phyloP scores from a whole-genome alignment of 805 yeast species.

The Saturnispora kantuleensis region DNA sequence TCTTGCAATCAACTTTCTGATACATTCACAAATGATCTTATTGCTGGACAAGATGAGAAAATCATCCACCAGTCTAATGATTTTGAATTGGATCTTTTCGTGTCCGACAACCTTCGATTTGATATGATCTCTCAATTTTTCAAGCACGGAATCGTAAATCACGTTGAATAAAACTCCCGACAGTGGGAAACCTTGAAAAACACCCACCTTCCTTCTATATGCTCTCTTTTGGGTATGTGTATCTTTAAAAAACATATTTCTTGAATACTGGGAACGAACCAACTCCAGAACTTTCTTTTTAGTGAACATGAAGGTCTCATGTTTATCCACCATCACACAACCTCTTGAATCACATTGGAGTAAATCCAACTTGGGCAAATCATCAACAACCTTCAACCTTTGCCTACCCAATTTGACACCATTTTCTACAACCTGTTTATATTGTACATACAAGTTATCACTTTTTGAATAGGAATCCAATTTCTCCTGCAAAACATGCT shows the following conservation, averaged over 20 bases:
- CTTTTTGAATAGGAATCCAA: constrained; percentile 16
- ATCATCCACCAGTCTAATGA: constrained; percentile 76
- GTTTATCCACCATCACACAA: constrained; percentile 7
- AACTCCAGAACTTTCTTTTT: constrained; percentile 36
- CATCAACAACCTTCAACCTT: constrained; percentile 8
- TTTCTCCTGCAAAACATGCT: constrained; percentile 11
- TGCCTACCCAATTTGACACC: background rate
- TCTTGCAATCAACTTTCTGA: constrained; percentile 22
- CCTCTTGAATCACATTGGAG: background rate
- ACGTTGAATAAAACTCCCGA: constrained; percentile 70
- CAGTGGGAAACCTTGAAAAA: constrained; percentile 77
- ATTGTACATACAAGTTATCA: constrained; percentile 10
- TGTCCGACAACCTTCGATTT: background rate
- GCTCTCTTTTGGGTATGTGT: constrained; percentile 15
- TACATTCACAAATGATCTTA: constrained; percentile 21
- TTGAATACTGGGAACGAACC: constrained; percentile 42
- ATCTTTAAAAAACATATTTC: constrained; percentile 35
- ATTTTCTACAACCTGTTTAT: constrained; percentile 4
- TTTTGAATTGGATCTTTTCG: constrained; percentile 19
- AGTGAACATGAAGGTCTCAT: constrained; percentile 21
- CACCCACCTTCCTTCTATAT: constrained; percentile 50
- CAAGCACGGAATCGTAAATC: constrained; percentile 54
- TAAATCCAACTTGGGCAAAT: constrained; percentile 8
- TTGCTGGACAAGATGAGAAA: constrained; percentile 58
- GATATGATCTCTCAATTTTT: constrained; percentile 17